Base-by-base conservation (phyloP, 495 filamentous ascomycete genomes). In the Parmelia sp. region DNA sequence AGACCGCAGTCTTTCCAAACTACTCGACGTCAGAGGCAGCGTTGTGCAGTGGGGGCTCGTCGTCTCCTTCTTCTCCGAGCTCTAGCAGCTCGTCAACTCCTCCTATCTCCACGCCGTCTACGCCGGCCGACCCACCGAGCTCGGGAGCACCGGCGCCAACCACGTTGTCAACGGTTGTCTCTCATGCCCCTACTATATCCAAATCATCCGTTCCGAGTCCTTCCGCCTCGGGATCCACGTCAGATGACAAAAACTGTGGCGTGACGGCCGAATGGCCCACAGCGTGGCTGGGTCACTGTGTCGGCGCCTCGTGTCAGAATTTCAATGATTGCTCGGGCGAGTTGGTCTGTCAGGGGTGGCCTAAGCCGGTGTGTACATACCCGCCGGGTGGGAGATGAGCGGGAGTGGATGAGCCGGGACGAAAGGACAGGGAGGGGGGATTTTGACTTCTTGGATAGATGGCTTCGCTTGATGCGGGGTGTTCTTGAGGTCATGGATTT, bases 261-360 rank as follows among this genome's bases (percentile, higher is more conserved):
- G 51, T 55, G 14, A 33, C 51, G 0, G 19, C 51, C 27, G 51
- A 55, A n/a, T 55, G 51, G 51, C 51, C 51, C 17, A 55, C 51
- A 0, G 27, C 51, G 15, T 55, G 51, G 51, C 51, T 33, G 29
- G 51, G 51, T 12, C 51, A 55, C 51, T 55, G 51, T 29, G 51
- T 55, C 51, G 51, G 51, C 17, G 11, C 51, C 8, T 6, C 51
- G 27, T 55, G 51, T 55, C 51, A 21, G 0, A 29, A 55, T 0
- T 55, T 55, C 51, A 55, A 55, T 11, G 61, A 63, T 11, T 63
- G 61, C n/a, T 63, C 36, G 11, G 61, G 61, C 31, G 61, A 57
- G 10, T 9, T 40, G 42, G 39, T 63, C 42, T 63, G 61, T 25
- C 44, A 53, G 44, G 45, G 42, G 2, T 47, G 61, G 61, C 51